Base-by-base conservation (phyloP, 1,284 basidiomycete species). In the Puccinia novopanici region DNA sequence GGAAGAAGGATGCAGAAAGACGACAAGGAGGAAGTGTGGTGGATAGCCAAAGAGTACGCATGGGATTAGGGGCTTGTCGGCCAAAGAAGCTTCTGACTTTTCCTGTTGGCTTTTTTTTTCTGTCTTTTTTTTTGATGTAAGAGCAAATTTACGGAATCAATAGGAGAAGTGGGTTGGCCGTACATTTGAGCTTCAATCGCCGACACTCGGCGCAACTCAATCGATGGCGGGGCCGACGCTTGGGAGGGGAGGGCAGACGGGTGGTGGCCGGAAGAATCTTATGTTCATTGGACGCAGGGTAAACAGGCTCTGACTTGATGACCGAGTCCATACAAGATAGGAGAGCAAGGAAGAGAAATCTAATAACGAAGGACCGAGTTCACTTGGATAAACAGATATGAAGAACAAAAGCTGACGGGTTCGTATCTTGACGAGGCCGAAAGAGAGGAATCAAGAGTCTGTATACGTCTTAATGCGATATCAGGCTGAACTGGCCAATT, bases 121-220 rank as follows among this genome's bases (percentile, higher is more conserved):
- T n/a, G n/a, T n/a, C n/a, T n/a, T n/a, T n/a, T n/a, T n/a, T n/a
- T n/a, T n/a, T n/a, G n/a, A n/a, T n/a, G n/a, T n/a, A n/a, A n/a
- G n/a, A n/a, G n/a, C n/a, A n/a, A n/a, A n/a, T n/a, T n/a, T n/a
- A n/a, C n/a, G n/a, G 50, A 40, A 73, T 34, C 3, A 52, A 12
- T 50, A 17, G 34, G 52, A 73, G 45, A 4, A n/a, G n/a, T 12
- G 70, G 4, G 30, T 0, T 24, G 42, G 13, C 45, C 75, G 48
- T 68, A 79, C 77, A 79, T 59, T 79, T 79, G 37, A 79, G 77
- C 68, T 79, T 79, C 55, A 79, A 52, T 34, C 77, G 65, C n/a
- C 77, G 67, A 72, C 77, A 79, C 57, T 79, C 77, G 52, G 77
- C 77, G 55, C 77, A 79, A 54, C 77, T 79, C 63, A 79, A 67